Percentiles rank a stretch among this genome's conserved stretches.
These are phyloP conservation scores for Calvatia gigantea DNA, from an alignment of 768 basidiomycete species.

Conservation along the genomic window DNA sequence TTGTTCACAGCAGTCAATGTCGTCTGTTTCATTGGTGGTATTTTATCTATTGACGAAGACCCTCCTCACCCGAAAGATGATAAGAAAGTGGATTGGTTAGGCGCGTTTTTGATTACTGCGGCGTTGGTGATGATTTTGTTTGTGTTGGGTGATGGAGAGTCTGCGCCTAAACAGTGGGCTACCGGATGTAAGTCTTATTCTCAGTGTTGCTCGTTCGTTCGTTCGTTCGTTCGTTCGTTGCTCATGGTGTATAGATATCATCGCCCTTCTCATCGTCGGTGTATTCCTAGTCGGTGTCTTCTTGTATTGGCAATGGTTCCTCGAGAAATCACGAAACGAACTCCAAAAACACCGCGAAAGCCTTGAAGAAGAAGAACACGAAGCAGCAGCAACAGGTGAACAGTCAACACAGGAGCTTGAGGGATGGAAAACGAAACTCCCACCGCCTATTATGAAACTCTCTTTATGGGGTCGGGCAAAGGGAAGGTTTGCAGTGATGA, in stretches of 20 bases:
- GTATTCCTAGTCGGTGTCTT: constrained; percentile 54
- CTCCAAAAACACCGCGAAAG: constrained; percentile 1
- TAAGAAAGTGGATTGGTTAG: constrained; percentile 72
- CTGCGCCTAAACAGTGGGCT: constrained; percentile 57
- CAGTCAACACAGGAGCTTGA: not conserved
- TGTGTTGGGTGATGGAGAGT: constrained; percentile 62
- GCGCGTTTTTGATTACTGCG: constrained; percentile 58
- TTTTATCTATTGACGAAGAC: constrained; percentile 61
- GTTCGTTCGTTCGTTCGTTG: too few relatives aligned
- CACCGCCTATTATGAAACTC: constrained; percentile 64
- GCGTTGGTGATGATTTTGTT: constrained; percentile 73
- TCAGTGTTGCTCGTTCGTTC: too few relatives aligned
- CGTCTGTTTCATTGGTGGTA: constrained; percentile 47
- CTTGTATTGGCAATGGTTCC: constrained; percentile 59
- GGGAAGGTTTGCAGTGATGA: constrained; percentile 60
- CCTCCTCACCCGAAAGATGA: constrained; percentile 35
- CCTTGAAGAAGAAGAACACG: not conserved
- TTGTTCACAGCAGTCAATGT: constrained; percentile 54
- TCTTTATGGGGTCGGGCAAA: constrained; percentile 58
- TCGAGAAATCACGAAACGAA: constrained; percentile 40
- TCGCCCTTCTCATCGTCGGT: constrained; percentile 62
- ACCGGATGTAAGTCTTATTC: constrained; percentile 37
- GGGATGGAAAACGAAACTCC: too few relatives aligned
- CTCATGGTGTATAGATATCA: constrained; percentile 70
- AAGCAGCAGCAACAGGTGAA: not conserved